Conservation (phyloP, 176 grass and related monocot genomes). For the Triticum urartu region DNA sequence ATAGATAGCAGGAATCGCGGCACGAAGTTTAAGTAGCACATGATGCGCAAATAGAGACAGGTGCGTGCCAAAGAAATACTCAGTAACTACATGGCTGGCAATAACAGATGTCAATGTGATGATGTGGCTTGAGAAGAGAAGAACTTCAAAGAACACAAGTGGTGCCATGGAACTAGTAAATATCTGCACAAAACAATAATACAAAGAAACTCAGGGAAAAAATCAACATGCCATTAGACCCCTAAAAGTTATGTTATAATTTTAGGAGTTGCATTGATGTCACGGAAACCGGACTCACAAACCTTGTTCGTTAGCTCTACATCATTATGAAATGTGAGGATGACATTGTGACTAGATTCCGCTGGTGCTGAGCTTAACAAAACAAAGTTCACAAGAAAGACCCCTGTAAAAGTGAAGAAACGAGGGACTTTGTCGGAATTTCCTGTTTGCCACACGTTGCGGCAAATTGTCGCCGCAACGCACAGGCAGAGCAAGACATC, state of each 20-base stretch:
- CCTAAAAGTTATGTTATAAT: not conserved
- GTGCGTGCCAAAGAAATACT: conserved; percentile 60
- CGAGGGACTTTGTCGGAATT: too few species aligned
- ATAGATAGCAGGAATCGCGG: conserved; percentile 50
- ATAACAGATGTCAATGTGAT: conserved; percentile 60
- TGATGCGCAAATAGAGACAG: conserved; percentile 36
- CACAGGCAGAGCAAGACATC: too few species aligned
- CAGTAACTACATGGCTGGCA: conserved; percentile 41
- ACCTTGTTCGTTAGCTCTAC: conserved; percentile 72
- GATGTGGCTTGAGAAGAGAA: conserved; percentile 77
- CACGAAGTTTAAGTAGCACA: conserved; percentile 53
- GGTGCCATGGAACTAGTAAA: conserved; percentile 59
- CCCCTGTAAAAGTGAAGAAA: conserved; percentile 63
- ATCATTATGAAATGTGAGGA: conserved; percentile 54
- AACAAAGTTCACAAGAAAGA: conserved; percentile 82
- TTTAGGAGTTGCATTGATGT: not conserved
- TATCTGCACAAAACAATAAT: conserved; percentile 48
- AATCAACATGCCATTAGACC: not conserved
- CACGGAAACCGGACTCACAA: not conserved
- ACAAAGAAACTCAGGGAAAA: not conserved
- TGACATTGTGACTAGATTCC: conserved; percentile 46
- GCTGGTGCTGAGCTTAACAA: conserved; percentile 64
- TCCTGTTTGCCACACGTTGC: too few species aligned
- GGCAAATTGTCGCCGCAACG: too few species aligned
- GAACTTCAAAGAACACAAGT: conserved; percentile 59